Evolutionary conservation across 805 yeast species (phyloP).

Genomic region (Kodamaea leandrae): DNA sequence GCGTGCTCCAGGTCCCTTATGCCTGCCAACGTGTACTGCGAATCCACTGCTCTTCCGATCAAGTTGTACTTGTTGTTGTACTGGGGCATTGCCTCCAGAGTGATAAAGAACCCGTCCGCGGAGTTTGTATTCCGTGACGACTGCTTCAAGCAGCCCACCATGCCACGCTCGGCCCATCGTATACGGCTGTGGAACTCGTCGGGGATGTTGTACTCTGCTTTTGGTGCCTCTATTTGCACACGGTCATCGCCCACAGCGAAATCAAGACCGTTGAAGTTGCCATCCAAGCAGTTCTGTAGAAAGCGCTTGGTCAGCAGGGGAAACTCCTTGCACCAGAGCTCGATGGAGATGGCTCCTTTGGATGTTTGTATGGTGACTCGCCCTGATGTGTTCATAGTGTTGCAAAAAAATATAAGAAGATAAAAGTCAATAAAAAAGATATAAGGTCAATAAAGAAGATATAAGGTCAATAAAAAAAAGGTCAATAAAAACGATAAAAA

Average conservation of each 20-base stretch:
- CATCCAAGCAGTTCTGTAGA: conserved; percentile 46
- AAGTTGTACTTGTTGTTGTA: conserved; percentile 41
- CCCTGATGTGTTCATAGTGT: conserved; percentile 58
- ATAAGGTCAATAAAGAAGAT: no score
- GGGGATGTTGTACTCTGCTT: conserved; percentile 13
- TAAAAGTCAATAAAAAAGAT: no score
- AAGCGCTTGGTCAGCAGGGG: conserved; percentile 50
- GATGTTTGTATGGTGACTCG: conserved; percentile 54
- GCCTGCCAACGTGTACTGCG: conserved; percentile 50
- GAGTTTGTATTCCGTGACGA: conserved; percentile 16
- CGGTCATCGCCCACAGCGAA: conserved; percentile 28
- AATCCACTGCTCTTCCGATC: conserved; percentile 61
- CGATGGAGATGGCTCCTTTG: conserved; percentile 58
- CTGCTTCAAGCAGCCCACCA: conserved; percentile 48
- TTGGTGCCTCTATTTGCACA: not conserved
- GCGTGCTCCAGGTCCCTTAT: conserved; percentile 58
- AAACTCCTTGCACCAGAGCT: conserved; percentile 67
- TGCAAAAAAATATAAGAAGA: conserved; percentile 5
- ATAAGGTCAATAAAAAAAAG: no score
- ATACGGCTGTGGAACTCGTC: conserved; percentile 53
- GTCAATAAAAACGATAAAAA: no score
- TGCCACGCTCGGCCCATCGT: conserved; percentile 50
- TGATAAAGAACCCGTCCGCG: conserved; percentile 38
- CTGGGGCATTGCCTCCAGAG: conserved; percentile 46
- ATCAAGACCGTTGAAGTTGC: conserved; percentile 37